A percentile compares a stretch with the other conserved stretches of the same genome.
These are phyloP conservation scores for Cladosporium colombiae DNA, from an alignment of 2,329 filamentous ascomycete genomes.

Conservation along the genomic window DNA sequence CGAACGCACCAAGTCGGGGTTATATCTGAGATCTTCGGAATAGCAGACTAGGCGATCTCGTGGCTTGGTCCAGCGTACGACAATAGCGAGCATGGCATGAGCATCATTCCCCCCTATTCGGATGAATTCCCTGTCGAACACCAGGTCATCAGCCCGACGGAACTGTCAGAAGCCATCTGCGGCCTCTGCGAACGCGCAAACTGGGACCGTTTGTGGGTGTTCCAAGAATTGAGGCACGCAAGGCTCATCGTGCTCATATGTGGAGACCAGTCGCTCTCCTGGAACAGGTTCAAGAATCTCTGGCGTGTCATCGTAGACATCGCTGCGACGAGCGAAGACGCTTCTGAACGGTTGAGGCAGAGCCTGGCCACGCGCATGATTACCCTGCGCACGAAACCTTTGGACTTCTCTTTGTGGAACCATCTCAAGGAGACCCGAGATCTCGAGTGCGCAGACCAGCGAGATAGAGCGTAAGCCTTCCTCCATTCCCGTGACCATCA, in stretches of 20 bases:
- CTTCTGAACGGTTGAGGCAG: background rate
- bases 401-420: background rate
- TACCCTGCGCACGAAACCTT: background rate
- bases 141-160: too few relatives aligned
- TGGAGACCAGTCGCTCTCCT: background rate
- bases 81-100: background rate
- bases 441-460: background rate
- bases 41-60: background rate
- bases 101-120: too few relatives aligned
- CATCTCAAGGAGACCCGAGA: background rate
- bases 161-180: background rate
- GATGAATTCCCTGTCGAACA: too few relatives aligned
- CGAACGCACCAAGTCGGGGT: constrained; percentile 20
- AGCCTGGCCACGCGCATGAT: background rate
- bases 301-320: too few relatives aligned
- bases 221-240: background rate
- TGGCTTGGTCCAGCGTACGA: background rate
- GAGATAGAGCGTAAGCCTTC: background rate
- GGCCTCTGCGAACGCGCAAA: background rate
- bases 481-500: too few relatives aligned
- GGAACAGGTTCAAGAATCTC: background rate
- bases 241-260: background rate
- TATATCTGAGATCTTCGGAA: constrained; percentile 23
- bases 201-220: background rate
- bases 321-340: background rate